Base-by-base conservation (phyloP, 148 eudicot species). In the Persicaria tinctoria region DNA sequence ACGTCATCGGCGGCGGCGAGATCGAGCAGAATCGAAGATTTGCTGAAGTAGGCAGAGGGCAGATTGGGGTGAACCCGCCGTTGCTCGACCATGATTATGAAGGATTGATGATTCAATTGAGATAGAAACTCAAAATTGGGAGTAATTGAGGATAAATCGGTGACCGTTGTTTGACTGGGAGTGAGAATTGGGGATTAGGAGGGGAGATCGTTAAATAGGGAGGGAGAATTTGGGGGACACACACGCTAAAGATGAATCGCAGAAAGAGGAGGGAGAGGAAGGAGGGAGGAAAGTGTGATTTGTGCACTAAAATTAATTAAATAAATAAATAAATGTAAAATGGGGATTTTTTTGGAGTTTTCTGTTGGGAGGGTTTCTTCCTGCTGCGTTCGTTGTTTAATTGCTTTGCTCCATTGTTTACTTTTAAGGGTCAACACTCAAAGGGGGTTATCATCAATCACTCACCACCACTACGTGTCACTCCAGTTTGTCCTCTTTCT, bases 211-310 rank as follows among this genome's bases (percentile, higher is more conserved):
- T 38, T 66, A 12, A 27, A 66, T 66, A 66, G 70, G 70, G 47
- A 8, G 17, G 8, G 41, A 32, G 41, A 32, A 32, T 32, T 9
- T 17, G 32, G 63, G 63, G 46, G 45, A 41, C 4, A 14, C 70
- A 66, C 70, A 66, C 70, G 17, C 47, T 38, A 41, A 66, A 47
- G 70, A 66, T 66, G 70, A 66, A 66, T 66, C 70, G 1, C 47
- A 41, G 70, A 66, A 66, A 66, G 70, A 66, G 70, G 47, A 14
- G 5, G 27, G 27, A 20, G 50, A 32, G 73, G 73, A 70, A 70
- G 73, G 41, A 50, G 38, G 73, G 7, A 70, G 73, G 73, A 70
- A 70, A 47, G 73, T 70, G 73, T 70, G 73, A 70, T 11, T 13
- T 32, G 41, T 32, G 41, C 41, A 32, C 41, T 32, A 32, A 32